Percentiles rank a stretch among this genome's conserved stretches.
Conservation (phyloP, 139 green algal species). For the Zygnema circumcarinatum region DNA sequence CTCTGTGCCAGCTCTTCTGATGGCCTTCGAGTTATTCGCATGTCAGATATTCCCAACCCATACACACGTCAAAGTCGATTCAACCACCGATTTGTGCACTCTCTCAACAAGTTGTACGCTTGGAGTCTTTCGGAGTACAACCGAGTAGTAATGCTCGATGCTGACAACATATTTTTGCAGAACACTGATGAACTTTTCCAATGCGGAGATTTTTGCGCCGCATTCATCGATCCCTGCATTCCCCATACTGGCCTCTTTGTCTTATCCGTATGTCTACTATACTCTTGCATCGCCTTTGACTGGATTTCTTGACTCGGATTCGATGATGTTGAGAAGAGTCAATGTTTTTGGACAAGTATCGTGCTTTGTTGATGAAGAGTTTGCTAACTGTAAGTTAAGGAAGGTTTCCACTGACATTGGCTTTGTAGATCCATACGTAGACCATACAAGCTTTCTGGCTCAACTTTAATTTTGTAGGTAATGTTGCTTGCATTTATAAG, state of each 20-base stretch:
- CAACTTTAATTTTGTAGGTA: no score
- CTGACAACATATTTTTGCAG: constrained; percentile 44
- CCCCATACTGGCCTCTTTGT: constrained; percentile 55
- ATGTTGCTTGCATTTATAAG: no score
- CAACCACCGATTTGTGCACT: constrained; percentile 32
- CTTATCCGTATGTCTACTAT: constrained; percentile 7
- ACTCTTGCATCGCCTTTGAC: neutral
- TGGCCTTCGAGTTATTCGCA: constrained; percentile 24
- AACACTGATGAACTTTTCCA: constrained; percentile 58
- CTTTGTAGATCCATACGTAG: no score
- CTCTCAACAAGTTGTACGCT: constrained; percentile 54
- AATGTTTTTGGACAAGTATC: neutral
- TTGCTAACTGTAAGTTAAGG: no score
- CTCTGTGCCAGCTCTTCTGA: no score
- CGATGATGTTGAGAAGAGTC: neutral
- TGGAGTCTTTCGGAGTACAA: constrained; percentile 55
- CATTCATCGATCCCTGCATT: constrained; percentile 52
- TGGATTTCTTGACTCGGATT: neutral
- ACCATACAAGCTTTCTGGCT: no score
- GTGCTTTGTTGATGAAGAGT: neutral
- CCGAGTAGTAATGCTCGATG: constrained; percentile 52
- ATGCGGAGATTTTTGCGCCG: constrained; percentile 57
- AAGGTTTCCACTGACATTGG: no score
- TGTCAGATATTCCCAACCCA: constrained; percentile 49
- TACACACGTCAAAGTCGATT: neutral